Evolutionary conservation across 2,329 filamentous ascomycete species (phyloP), one percentile per base, ranked within the genome.

Genomic region (Epichloe festucae): DNA sequence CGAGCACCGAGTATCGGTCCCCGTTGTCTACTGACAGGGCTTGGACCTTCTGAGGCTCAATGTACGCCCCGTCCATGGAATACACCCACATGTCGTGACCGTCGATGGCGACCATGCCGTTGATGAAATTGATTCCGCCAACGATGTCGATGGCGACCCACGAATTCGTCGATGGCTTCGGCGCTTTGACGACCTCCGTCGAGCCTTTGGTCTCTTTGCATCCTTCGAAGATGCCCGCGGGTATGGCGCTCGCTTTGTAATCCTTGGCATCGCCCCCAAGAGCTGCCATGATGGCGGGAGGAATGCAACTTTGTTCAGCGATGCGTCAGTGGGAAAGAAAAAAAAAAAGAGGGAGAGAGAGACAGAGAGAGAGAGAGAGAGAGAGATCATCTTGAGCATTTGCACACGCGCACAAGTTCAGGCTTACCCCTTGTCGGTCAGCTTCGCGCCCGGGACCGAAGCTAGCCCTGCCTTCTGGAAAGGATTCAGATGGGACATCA

Each of bases 61-160:
- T 73, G 59, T 77, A 79, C 8, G 71, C 64, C 3, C 73, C 76
- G 53, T 80, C 78, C 49, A 77, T 71, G 42, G 73, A 74, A 56
- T 76, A 77, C 4, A 80, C 67, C 66, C 69, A 78, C 63, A 79
- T 66, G 19, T 72, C 67, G 50, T 76, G 73, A 51, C 73, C 71
- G 58, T 80, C 77, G 47, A 79, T 74, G 34, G 74, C 73, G 17
- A 69, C 69, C 5, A 66, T 57, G 3, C 67, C 67, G 0, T 69
- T 72, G 46, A 73, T 63, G 27, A 77, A 70, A 48, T 72, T 69
- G 48, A 74, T 68, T 2, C 73, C 67, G n/a, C 70, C 73, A 52
- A 82, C 71, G n/a, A 81, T 59, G 55, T 80, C 73, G 14, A 82
- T 63, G 7, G 76, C 75, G 0, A 73, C 59, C 77, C 77, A 82